Percentiles rank a stretch among this genome's conserved stretches.
phyloP scores from a whole-genome alignment of 179 eudicot genomes.

The Nepenthes alata region DNA sequence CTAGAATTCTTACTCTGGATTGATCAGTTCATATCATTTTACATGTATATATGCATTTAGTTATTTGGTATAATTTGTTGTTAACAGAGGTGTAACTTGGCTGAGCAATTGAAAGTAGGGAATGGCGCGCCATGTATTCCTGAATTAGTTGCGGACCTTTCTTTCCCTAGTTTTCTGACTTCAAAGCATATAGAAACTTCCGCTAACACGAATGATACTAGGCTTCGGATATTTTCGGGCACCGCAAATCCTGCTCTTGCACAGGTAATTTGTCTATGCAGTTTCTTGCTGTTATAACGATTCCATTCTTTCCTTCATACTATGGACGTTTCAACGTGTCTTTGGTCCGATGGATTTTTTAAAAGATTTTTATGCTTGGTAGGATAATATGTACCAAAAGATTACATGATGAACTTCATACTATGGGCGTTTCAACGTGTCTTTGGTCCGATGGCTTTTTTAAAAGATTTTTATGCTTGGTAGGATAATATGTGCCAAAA shows the following conservation, averaged over 20 bases:
- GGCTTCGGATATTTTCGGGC: constrained; percentile 90
- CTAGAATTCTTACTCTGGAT: not conserved
- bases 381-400: too few species aligned
- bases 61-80: constrained; percentile 7
- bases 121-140: constrained; percentile 49
- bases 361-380: too few species aligned
- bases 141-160: constrained; percentile 19
- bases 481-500: too few species aligned
- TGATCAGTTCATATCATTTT: not conserved
- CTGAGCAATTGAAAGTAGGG: constrained; percentile 45
- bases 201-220: constrained; percentile 33
- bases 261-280: constrained; percentile 34
- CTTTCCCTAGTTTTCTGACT: constrained; percentile 42
- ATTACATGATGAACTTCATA: too few species aligned
- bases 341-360: too few species aligned
- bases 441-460: too few species aligned
- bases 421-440: too few species aligned
- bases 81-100: constrained; percentile 48
- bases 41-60: not conserved
- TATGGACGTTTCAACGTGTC: too few species aligned
- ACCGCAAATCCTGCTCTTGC: constrained; percentile 87
- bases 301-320: too few species aligned
- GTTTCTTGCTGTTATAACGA: too few species aligned
- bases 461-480: too few species aligned
- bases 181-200: constrained; percentile 21